Percentiles rank a stretch among this genome's conserved stretches.
phyloP scores from a whole-genome alignment of 805 yeast species.

The Wickerhamomyces rabaulensis region DNA sequence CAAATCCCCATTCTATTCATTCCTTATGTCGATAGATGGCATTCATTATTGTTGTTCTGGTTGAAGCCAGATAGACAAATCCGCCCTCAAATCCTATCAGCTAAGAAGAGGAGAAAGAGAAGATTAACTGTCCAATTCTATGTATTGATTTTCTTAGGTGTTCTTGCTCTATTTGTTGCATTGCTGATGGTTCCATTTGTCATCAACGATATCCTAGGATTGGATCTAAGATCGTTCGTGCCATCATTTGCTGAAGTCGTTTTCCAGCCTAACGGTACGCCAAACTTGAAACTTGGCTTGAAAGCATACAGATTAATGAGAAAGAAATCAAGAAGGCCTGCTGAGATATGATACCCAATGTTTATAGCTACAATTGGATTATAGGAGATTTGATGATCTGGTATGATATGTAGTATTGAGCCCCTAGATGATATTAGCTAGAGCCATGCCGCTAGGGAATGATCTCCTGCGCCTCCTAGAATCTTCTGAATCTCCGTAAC shows the following conservation, averaged over 20 bases:
- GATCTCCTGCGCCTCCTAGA: background rate
- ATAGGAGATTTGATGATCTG: too few species aligned
- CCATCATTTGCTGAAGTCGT: slow-evolving; percentile 32
- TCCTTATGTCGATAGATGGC: slow-evolving; percentile 56
- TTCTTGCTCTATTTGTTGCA: slow-evolving; percentile 25
- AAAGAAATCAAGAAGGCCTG: slow-evolving; percentile 6
- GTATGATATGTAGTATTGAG: too few species aligned
- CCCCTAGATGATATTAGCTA: background rate
- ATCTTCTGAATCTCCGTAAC: background rate
- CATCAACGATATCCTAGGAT: slow-evolving; percentile 26
- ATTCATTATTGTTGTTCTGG: slow-evolving; percentile 58
- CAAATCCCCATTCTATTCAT: slow-evolving; percentile 51
- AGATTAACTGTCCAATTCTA: slow-evolving; percentile 29
- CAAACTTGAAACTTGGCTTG: slow-evolving; percentile 16
- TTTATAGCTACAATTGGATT: background rate
- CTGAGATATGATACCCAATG: background rate
- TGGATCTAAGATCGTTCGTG: slow-evolving; percentile 35
- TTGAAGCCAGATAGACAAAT: slow-evolving; percentile 45
- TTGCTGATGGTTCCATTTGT: slow-evolving; percentile 37
- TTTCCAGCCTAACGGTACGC: slow-evolving; percentile 39
- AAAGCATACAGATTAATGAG: slow-evolving; percentile 12
- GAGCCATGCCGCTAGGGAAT: background rate
- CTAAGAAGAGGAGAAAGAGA: slow-evolving; percentile 36
- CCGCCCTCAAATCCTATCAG: slow-evolving; percentile 40
- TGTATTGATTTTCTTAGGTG: slow-evolving; percentile 31